phyloP scores from a whole-genome alignment of 1,284 basidiomycete genomes.

The Fomitopsis schrenkii region DNA sequence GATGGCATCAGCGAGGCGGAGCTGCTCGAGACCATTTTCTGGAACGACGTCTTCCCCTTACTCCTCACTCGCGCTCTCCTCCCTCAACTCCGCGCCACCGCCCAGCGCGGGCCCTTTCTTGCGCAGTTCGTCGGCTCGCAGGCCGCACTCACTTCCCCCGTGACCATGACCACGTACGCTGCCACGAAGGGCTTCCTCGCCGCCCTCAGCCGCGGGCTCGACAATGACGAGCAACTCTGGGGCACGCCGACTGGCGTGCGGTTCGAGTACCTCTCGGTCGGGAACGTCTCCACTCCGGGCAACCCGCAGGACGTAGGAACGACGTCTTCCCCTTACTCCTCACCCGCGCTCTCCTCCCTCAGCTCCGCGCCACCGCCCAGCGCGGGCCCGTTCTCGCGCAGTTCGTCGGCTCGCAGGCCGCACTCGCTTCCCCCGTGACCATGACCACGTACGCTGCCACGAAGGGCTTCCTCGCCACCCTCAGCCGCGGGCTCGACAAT shows the following conservation, averaged over 20 bases:
- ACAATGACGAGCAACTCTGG: conserved; percentile 22
- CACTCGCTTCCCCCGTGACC: conserved; percentile 18
- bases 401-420: conserved; percentile 23
- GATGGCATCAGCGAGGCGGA: conserved; percentile 19
- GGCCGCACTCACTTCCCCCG: conserved; percentile 17
- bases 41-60: conserved; percentile 23
- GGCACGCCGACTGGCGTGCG: conserved; percentile 19
- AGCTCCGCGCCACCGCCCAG: conserved; percentile 17
- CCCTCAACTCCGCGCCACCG: conserved; percentile 20
- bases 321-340: conserved; percentile 23
- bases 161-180: conserved; percentile 22
- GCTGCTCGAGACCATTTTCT: conserved; percentile 13
- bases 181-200: conserved; percentile 23
- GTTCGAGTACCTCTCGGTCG: conserved; percentile 20
- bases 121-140: conserved; percentile 24
- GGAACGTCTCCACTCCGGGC: conserved; percentile 17
- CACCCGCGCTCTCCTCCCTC: conserved; percentile 24
- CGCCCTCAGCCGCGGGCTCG: conserved; percentile 20
- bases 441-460: conserved; percentile 22
- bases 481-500: conserved; percentile 20
- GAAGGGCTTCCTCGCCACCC: conserved; percentile 22
- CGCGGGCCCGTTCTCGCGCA: conserved; percentile 21
- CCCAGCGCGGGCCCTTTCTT: conserved; percentile 19
- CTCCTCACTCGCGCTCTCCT: conserved; percentile 25
- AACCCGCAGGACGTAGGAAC: conserved; percentile 9